Evolutionary conservation across 1,284 basidiomycete genomes (phyloP).

Genomic region (Cystobasidiaceae sp.): DNA sequence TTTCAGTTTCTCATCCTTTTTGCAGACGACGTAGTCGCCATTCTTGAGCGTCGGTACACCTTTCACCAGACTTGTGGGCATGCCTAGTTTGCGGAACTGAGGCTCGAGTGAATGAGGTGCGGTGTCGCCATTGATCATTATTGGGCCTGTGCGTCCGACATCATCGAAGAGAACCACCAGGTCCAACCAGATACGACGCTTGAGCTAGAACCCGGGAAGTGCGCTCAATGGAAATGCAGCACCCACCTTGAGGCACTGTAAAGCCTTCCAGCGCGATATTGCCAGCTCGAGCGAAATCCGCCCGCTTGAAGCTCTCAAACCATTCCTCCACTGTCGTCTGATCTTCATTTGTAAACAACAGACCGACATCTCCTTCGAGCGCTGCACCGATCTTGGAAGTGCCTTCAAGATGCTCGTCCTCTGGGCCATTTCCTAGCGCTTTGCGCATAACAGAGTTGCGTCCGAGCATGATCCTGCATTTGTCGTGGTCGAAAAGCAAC

Average conservation of each 20-base stretch:
- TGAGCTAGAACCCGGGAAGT: too few relatives aligned
- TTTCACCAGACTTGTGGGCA: conserved; percentile 72
- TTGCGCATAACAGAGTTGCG: conserved; percentile 91
- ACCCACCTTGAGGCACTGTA: conserved; percentile 60
- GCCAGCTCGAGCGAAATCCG: conserved; percentile 87
- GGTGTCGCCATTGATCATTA: conserved; percentile 56
- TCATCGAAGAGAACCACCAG: background rate
- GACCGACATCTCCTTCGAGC: conserved; percentile 86
- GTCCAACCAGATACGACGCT: too few relatives aligned
- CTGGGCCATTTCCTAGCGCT: conserved; percentile 80
- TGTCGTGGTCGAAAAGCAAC: conserved; percentile 59
- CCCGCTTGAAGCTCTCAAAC: conserved; percentile 84
- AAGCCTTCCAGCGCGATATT: conserved; percentile 72
- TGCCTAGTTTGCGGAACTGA: conserved; percentile 83
- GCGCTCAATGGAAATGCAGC: too few relatives aligned
- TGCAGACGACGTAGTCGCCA: conserved; percentile 75
- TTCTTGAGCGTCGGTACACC: conserved; percentile 78
- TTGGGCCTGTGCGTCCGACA: conserved; percentile 46
- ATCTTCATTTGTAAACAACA: conserved; percentile 84
- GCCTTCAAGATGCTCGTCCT: conserved; percentile 78
- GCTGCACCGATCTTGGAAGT: conserved; percentile 72
- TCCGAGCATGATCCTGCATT: conserved; percentile 81
- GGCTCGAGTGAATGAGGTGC: conserved; percentile 97
- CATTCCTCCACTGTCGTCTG: conserved; percentile 86
- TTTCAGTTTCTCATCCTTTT: conserved; percentile 68